These are phyloP conservation scores for Daldinia bambusicola DNA, from an alignment of 495 filamentous ascomycete genomes.

Conservation along the genomic window DNA sequence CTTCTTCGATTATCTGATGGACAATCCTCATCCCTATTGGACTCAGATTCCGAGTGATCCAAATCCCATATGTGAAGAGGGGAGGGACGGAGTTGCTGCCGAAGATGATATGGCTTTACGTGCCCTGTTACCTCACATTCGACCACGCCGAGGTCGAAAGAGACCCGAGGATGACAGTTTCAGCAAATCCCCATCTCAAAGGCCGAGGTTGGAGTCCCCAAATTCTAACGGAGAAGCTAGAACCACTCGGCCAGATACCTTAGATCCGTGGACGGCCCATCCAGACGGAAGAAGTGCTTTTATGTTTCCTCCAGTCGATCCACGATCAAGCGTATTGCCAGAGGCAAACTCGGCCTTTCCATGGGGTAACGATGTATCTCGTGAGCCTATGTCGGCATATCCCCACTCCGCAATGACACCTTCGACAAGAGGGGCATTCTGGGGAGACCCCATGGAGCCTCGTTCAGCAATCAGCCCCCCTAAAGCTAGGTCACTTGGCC, in stretches of 20 bases:
- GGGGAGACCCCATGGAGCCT: slow-evolving; percentile 66
- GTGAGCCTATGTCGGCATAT: slow-evolving; percentile 73
- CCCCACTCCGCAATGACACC: slow-evolving; percentile 86
- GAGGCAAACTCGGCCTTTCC: slow-evolving; percentile 42
- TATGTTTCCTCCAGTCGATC: slow-evolving; percentile 49
- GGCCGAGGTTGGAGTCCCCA: slow-evolving; percentile 75
- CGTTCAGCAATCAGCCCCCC: slow-evolving; percentile 75
- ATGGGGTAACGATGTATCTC: slow-evolving; percentile 56
- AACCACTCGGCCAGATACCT: slow-evolving; percentile 47
- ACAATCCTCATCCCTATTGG: slow-evolving; percentile 84
- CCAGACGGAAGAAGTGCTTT: slow-evolving; percentile 57
- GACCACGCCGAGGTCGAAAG: slow-evolving; percentile 87
- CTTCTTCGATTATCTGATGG: slow-evolving; percentile 91
- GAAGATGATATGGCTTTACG: slow-evolving; percentile 95
- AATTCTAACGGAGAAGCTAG: slow-evolving; percentile 66
- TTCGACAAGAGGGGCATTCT: slow-evolving; percentile 58
- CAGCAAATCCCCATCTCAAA: slow-evolving; percentile 67
- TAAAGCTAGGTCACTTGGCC: slow-evolving; percentile 64
- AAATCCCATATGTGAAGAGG: slow-evolving; percentile 66
- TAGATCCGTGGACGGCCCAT: slow-evolving; percentile 62
- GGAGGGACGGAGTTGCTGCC: slow-evolving; percentile 84
- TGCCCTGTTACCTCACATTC: slow-evolving; percentile 87
- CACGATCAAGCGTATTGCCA: slow-evolving; percentile 45
- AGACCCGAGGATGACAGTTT: slow-evolving; percentile 77
- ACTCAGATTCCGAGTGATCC: slow-evolving; percentile 79